phyloP scores from a whole-genome alignment of 305 asterid genomes.

The Lippia alba region DNA sequence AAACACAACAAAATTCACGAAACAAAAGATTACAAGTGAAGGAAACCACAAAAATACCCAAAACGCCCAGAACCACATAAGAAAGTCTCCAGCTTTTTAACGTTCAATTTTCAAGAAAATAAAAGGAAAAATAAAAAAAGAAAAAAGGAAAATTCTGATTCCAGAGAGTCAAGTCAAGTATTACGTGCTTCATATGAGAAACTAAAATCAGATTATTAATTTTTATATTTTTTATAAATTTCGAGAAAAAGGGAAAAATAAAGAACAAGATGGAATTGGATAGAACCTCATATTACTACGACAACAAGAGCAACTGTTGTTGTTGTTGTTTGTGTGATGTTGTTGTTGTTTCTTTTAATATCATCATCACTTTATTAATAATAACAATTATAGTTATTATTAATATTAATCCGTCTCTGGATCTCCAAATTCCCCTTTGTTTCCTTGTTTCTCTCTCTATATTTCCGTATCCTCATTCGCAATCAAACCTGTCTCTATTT shows the following conservation, averaged over 20 bases:
- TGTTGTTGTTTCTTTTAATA: slow-evolving; percentile 52
- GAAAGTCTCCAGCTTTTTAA: slow-evolving; percentile 36
- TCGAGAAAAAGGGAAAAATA: slow-evolving; percentile 12
- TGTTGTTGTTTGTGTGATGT: slow-evolving; percentile 25
- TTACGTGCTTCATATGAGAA: slow-evolving; percentile 32
- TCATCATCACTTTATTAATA: slow-evolving; percentile 30
- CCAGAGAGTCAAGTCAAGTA: slow-evolving; percentile 35
- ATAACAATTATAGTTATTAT: slow-evolving; percentile 21
- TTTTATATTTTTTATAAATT: not conserved
- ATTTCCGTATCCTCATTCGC: slow-evolving; percentile 45
- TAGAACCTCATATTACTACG: slow-evolving; percentile 45
- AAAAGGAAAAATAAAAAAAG: not conserved
- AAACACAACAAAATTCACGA: slow-evolving; percentile 31
- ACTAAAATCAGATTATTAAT: slow-evolving; percentile 24
- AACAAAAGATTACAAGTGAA: slow-evolving; percentile 45
- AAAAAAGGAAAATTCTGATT: not conserved
- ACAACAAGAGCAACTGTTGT: slow-evolving; percentile 39
- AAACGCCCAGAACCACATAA: slow-evolving; percentile 46
- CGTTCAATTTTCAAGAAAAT: slow-evolving; percentile 14
- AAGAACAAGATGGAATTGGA: slow-evolving; percentile 47
- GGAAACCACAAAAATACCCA: slow-evolving; percentile 43
- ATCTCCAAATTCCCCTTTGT: slow-evolving; percentile 42
- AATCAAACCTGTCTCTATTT: slow-evolving; percentile 56
- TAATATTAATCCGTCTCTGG: slow-evolving; percentile 39
- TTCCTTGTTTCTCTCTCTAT: slow-evolving; percentile 46